A percentile compares a stretch with the other conserved stretches of the same genome.
Evolutionary conservation across 345 rosid species (phyloP).

Genomic region (Eucalyptus sp.): DNA sequence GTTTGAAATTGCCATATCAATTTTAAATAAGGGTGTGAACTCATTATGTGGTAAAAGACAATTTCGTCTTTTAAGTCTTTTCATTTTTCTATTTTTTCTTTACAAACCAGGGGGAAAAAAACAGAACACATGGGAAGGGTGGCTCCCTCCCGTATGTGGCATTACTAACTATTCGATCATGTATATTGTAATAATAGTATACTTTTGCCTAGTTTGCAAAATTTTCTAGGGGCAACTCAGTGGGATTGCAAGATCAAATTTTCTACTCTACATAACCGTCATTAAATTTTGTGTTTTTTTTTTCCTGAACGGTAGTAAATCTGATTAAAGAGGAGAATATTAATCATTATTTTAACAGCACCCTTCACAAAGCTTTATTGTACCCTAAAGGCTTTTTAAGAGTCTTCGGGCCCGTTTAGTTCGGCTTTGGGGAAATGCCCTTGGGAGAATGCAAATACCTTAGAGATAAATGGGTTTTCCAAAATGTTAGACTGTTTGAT

Average conservation of each 20-base stretch:
- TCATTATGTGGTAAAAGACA: accelerated
- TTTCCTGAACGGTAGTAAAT: neutral
- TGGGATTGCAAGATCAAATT: neutral
- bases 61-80: too few species aligned
- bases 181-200: neutral
- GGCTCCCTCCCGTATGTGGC: neutral
- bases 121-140: too few species aligned
- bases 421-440: too few species aligned
- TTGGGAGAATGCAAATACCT: too few species aligned
- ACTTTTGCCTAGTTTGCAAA: neutral
- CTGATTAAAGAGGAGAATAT: neutral
- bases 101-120: too few species aligned
- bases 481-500: too few species aligned
- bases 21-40: accelerated
- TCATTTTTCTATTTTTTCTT: too few species aligned
- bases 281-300: too few species aligned
- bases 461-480: too few species aligned
- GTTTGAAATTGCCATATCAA: accelerated
- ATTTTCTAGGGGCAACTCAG: neutral
- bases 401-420: too few species aligned
- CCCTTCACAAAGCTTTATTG: neutral
- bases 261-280: neutral
- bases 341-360: neutral
- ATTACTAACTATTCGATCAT: neutral
- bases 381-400: neutral